phyloP scores from a whole-genome alignment of 1,284 basidiomycete species.

The Heterobasidion occidentale region DNA sequence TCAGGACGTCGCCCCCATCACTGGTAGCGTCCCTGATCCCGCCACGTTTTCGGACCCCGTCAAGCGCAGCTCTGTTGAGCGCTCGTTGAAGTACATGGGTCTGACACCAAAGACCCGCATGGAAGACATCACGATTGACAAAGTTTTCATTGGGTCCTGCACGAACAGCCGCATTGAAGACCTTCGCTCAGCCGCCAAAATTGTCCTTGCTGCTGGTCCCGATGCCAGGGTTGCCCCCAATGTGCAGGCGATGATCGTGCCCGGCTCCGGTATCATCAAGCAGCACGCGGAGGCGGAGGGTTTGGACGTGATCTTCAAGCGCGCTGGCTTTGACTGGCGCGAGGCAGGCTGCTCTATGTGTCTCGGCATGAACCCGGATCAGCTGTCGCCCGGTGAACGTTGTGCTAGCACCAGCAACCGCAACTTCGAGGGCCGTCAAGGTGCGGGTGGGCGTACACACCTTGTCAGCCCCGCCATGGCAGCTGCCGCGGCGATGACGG shows the following conservation, averaged over 20 bases:
- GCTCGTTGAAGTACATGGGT: conserved; percentile 90
- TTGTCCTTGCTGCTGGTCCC: conserved; percentile 71
- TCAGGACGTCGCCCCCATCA: conserved; percentile 88
- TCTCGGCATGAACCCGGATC: conserved; percentile 96
- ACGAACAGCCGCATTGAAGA: conserved; percentile 97
- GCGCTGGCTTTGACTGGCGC: conserved; percentile 95
- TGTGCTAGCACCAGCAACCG: conserved; percentile 96
- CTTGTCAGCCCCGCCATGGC: conserved; percentile 95
- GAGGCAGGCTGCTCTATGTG: conserved; percentile 99
- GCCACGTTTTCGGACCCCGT: conserved; percentile 54
- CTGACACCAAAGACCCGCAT: conserved; percentile 77
- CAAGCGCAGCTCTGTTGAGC: conserved; percentile 70
- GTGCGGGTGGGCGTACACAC: conserved; percentile 89
- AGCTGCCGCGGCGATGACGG: conserved; percentile 87
- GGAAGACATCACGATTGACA: conserved; percentile 84
- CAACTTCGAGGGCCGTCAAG: conserved; percentile 94
- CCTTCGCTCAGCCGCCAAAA: conserved; percentile 81
- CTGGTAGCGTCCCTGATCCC: conserved; percentile 81
- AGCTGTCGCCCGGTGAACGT: conserved; percentile 83
- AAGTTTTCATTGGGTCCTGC: conserved; percentile 95
- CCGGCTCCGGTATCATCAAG: conserved; percentile 91
- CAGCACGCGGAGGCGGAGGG: conserved; percentile 94
- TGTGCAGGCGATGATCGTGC: conserved; percentile 92
- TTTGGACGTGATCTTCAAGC: conserved; percentile 85
- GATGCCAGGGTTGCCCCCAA: conserved; percentile 74